phyloP scores from a whole-genome alignment of 2,329 filamentous ascomycete genomes.

The Botrytis squamosa region DNA sequence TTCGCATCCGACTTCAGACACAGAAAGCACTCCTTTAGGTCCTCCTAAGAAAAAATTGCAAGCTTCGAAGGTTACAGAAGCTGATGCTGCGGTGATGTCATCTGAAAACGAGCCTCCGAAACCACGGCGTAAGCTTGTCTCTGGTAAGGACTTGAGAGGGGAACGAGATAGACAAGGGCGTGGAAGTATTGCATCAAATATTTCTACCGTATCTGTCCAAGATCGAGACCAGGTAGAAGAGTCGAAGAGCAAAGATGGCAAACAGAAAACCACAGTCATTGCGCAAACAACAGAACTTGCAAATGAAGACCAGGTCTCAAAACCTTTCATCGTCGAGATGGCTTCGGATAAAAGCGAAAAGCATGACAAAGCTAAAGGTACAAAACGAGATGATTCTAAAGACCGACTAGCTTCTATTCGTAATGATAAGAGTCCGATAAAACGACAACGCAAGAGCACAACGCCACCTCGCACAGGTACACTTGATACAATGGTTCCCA shows the following conservation, averaged over 20 bases:
- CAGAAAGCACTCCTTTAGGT: slow-evolving; percentile 34
- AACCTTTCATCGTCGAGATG: slow-evolving; percentile 25
- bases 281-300: slow-evolving; percentile 22
- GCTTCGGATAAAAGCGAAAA: slow-evolving; percentile 31
- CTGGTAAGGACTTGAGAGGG: slow-evolving; percentile 60
- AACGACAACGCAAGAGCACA: slow-evolving; percentile 58
- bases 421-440: slow-evolving; percentile 51
- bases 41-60: slow-evolving; percentile 50
- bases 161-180: slow-evolving; percentile 53
- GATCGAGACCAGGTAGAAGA: slow-evolving; percentile 46
- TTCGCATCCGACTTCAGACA: slow-evolving; percentile 31
- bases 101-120: slow-evolving; percentile 51
- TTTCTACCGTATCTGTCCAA: slow-evolving; percentile 50
- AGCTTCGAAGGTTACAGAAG: slow-evolving; percentile 51
- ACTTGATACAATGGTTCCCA: slow-evolving; percentile 49
- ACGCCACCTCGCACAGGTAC: slow-evolving; percentile 51
- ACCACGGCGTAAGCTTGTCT: slow-evolving; percentile 61
- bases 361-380: slow-evolving; percentile 55
- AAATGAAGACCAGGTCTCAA: slow-evolving; percentile 22
- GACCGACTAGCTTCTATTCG: slow-evolving; percentile 51
- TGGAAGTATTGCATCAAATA: slow-evolving; percentile 56
- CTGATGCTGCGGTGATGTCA: slow-evolving; percentile 52
- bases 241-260: slow-evolving; percentile 53
- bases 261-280: slow-evolving; percentile 30
- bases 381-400: slow-evolving; percentile 61